phyloP scores from a whole-genome alignment of 441 rosid species.

The Cnidoscolus chayamansa region DNA sequence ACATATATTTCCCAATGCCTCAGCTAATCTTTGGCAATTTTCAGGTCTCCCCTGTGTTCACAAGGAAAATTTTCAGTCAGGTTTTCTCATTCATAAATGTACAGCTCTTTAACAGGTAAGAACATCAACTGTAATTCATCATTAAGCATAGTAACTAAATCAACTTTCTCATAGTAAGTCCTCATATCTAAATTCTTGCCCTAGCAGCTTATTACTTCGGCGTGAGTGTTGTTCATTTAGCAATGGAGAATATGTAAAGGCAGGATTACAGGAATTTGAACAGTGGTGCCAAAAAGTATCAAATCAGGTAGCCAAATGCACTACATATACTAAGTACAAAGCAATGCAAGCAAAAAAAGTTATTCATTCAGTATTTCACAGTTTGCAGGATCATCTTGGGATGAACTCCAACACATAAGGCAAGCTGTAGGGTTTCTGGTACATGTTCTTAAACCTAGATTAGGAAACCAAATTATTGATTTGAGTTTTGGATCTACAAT shows the following conservation, averaged over 20 bases:
- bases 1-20: conserved; percentile 3
- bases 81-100: conserved; percentile 66
- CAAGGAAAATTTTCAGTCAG: conserved; percentile 47
- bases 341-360: not conserved
- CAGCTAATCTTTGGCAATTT: conserved; percentile 23
- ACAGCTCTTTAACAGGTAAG: conserved; percentile 65
- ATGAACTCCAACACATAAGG: conserved; percentile 62
- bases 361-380: conserved; percentile 12
- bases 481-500: conserved; percentile 3
- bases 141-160: not conserved
- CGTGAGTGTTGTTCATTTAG: conserved; percentile 79
- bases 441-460: conserved; percentile 19
- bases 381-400: conserved; percentile 56
- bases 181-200: conserved; percentile 13
- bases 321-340: not conserved
- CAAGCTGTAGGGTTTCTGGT: conserved; percentile 77
- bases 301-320: conserved; percentile 41
- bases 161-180: conserved; percentile 3
- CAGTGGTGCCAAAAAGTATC: conserved; percentile 61
- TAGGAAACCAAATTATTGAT: not conserved
- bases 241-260: conserved; percentile 71
- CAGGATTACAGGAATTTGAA: conserved; percentile 62
- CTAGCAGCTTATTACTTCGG: conserved; percentile 58
- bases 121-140: not conserved
- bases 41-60: conserved; percentile 58